These are phyloP conservation scores for Clarireedia homoeocarpa DNA, from an alignment of 2,329 filamentous ascomycete species.

Conservation along the genomic window DNA sequence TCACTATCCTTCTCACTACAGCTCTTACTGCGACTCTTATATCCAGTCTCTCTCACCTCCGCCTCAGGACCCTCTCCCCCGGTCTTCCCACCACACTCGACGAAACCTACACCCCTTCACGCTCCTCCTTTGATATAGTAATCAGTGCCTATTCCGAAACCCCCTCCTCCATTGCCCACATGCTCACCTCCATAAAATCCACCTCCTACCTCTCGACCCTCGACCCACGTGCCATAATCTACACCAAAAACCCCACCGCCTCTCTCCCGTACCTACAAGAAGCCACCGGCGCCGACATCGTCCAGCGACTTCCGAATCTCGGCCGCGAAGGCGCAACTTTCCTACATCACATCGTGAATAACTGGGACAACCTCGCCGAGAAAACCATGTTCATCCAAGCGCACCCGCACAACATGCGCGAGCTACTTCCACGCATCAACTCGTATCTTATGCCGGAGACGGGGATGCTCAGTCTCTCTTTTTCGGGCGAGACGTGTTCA, in stretches of 20 bases:
- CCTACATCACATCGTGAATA: slow-evolving; percentile 37
- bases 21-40: too few species aligned
- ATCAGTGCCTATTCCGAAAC: slow-evolving; percentile 23
- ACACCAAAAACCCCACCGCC: slow-evolving; percentile 20
- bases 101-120: slow-evolving; percentile 8
- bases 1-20: too few species aligned
- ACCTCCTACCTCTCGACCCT: slow-evolving; percentile 17
- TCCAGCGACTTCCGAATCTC: slow-evolving; percentile 30
- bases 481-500: slow-evolving; percentile 30
- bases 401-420: slow-evolving; percentile 33
- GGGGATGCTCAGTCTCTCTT: slow-evolving; percentile 39
- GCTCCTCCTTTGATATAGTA: slow-evolving; percentile 24
- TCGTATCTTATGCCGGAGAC: slow-evolving; percentile 36
- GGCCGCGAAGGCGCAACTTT: slow-evolving; percentile 42
- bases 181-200: slow-evolving; percentile 17
- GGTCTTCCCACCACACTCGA: slow-evolving; percentile 14
- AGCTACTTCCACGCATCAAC: slow-evolving; percentile 33
- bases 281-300: slow-evolving; percentile 18
- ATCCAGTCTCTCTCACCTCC: background rate
- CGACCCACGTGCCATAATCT: slow-evolving; percentile 19
- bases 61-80: background rate
- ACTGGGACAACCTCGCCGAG: slow-evolving; percentile 37
- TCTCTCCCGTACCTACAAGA: slow-evolving; percentile 16
- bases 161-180: slow-evolving; percentile 14
- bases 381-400: slow-evolving; percentile 43